These are phyloP conservation scores for Huntiella omanensis DNA, from an alignment of 2,329 filamentous ascomycete species.

Conservation along the genomic window DNA sequence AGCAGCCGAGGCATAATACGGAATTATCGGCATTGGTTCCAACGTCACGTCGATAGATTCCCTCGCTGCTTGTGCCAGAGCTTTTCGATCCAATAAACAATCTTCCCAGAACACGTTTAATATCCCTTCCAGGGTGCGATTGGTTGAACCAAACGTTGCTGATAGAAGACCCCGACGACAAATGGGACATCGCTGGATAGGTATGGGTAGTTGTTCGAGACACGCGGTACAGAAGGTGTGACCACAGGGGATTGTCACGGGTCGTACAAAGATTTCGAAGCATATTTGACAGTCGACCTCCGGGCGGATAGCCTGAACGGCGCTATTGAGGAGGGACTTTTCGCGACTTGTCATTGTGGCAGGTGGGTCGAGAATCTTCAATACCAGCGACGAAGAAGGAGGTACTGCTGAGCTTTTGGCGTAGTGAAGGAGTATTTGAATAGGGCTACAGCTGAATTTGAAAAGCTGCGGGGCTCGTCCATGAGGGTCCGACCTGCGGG, in stretches of 20 bases:
- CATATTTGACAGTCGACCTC: constrained; percentile 84
- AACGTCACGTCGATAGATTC: constrained; percentile 17
- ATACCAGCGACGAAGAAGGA: background rate
- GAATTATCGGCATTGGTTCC: constrained; percentile 45
- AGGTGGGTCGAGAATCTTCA: background rate
- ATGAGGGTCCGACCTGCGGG: background rate
- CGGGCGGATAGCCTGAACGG: constrained; percentile 42
- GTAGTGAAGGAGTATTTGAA: background rate
- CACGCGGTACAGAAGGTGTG: constrained; percentile 80
- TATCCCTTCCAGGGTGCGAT: too few relatives aligned
- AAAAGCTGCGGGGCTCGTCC: background rate
- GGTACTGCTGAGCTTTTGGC: constrained; percentile 1
- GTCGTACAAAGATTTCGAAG: constrained; percentile 63
- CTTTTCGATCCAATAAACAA: constrained; percentile 19
- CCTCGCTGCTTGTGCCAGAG: too few relatives aligned
- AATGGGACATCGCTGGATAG: constrained; percentile 60
- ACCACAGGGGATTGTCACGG: constrained; percentile 68
- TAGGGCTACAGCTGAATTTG: background rate
- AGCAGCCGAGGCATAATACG: constrained; percentile 68
- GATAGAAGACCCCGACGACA: constrained; percentile 49
- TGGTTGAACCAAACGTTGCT: constrained; percentile 19
- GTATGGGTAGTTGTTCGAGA: constrained; percentile 55
- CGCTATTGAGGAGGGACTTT: constrained; percentile 23
- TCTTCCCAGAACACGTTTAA: too few relatives aligned
- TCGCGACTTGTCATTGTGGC: background rate